These are phyloP conservation scores for Candida krabiensis DNA, from an alignment of 805 yeast genomes.

Conservation along the genomic window DNA sequence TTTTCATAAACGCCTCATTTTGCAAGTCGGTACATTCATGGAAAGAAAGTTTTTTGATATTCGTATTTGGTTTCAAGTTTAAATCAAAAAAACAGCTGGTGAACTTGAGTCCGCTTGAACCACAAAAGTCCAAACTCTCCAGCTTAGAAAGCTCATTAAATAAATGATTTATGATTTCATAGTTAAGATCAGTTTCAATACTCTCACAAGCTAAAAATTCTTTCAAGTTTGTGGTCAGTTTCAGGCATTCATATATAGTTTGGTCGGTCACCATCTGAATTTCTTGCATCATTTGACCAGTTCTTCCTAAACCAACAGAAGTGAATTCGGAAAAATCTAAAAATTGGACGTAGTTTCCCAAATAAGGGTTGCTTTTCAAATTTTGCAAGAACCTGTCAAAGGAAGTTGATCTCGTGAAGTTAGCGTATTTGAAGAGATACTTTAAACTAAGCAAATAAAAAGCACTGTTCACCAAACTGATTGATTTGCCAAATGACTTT, in stretches of 20 bases:
- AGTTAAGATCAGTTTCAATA: slow-evolving; percentile 78
- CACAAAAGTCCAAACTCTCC: slow-evolving; percentile 83
- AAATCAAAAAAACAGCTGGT: slow-evolving; percentile 55
- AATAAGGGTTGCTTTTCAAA: slow-evolving; percentile 42
- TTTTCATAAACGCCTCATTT: slow-evolving; percentile 49
- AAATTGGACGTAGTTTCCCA: slow-evolving; percentile 65
- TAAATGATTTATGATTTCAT: slow-evolving; percentile 51
- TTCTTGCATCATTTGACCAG: slow-evolving; percentile 86
- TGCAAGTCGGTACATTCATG: slow-evolving; percentile 87
- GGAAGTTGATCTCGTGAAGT: slow-evolving; percentile 76
- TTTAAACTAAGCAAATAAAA: slow-evolving; percentile 58
- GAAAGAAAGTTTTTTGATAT: slow-evolving; percentile 57
- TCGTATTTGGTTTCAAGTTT: slow-evolving; percentile 27
- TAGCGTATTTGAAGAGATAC: slow-evolving; percentile 63
- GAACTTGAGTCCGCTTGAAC: slow-evolving; percentile 69
- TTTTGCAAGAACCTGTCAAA: slow-evolving; percentile 70
- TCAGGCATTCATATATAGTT: slow-evolving; percentile 65
- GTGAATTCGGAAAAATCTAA: slow-evolving; percentile 89
- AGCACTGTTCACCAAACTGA: slow-evolving; percentile 49
- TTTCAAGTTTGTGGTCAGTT: slow-evolving; percentile 61
- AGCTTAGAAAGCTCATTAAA: slow-evolving; percentile 56
- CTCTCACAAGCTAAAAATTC: slow-evolving; percentile 86
- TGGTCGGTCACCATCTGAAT: slow-evolving; percentile 84
- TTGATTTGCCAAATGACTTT: slow-evolving; percentile 26
- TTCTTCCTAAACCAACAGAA: slow-evolving; percentile 84